Conservation (phyloP, 192 early-diverging fungal genomes). For the Backusella sp. region DNA sequence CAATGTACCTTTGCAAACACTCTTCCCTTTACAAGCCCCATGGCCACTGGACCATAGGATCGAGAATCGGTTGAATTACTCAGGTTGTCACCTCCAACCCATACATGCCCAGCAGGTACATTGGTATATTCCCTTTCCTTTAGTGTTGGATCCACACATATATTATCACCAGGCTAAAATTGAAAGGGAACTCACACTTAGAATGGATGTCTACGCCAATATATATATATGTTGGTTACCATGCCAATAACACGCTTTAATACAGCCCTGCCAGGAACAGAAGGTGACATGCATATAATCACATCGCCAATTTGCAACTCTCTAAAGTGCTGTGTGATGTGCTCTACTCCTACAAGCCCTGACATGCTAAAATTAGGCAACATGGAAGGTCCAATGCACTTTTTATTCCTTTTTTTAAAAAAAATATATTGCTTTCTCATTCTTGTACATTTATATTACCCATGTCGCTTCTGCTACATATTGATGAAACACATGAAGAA, state of each 20-base stretch:
- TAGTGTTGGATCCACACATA: constrained; percentile 76
- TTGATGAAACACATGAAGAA: constrained; percentile 66
- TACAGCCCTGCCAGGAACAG: constrained; percentile 61
- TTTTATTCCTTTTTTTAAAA: background rate
- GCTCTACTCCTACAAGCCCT: constrained; percentile 73
- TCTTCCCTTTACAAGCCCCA: constrained; percentile 76
- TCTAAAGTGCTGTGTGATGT: constrained; percentile 55
- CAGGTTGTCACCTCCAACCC: constrained; percentile 92
- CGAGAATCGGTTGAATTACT: constrained; percentile 91
- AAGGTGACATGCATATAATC: constrained; percentile 74
- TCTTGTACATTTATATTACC: constrained; percentile 46
- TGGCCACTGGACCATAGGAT: constrained; percentile 82
- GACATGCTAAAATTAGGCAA: constrained; percentile 83
- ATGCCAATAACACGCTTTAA: constrained; percentile 84
- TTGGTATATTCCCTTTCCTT: constrained; percentile 56
- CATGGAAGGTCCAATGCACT: constrained; percentile 89
- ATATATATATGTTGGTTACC: constrained; percentile 31
- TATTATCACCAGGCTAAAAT: constrained; percentile 71
- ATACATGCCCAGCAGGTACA: constrained; percentile 84
- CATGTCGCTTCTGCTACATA: constrained; percentile 75
- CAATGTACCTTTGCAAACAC: constrained; percentile 58
- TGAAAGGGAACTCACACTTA: background rate
- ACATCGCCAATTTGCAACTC: constrained; percentile 72
- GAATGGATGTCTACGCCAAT: no score
- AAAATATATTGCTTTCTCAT: background rate